Base-by-base conservation (phyloP, 148 eudicot species). In the Talinum fruticosum region DNA sequence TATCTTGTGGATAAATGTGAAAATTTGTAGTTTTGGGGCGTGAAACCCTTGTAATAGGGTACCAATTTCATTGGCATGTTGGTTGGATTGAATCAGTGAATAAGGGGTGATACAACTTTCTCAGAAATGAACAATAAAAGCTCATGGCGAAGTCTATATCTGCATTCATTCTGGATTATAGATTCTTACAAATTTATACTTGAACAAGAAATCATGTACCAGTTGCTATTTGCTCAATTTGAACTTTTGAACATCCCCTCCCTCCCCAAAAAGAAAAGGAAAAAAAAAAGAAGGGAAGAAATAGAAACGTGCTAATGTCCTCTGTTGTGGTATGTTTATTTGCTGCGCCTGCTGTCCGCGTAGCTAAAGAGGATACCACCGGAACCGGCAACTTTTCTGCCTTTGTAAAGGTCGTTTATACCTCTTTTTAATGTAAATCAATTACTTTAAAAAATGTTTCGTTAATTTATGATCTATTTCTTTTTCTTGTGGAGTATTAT, bases 131-230 rank as follows among this genome's bases (percentile, higher is more conserved):
- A 28, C 6, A 75, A 64, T 75, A 75, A 75, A 41, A 61, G 10
- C 45, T 49, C 21, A 21, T 75, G 71, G 68, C 59, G 45, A 59
- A 51, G 59, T 62, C 73, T 78, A 76, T 45, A 33, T 26, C 33
- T 35, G 65, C n/a, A n/a, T n/a, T n/a, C 34, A 34, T 67, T 21
- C 38, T 65, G 12, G 5, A 62, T 45, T 32, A 18, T 37, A 29
- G 70, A 10, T 33, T 16, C 19, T 15, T 12, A 13, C 36, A 33
- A 6, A 33, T 59, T 23, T 13, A 59, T n/a, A 0, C 28, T 0
- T 24, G 64, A 59, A 59, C 28, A 59, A 59, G 64, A 59, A 59
- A 23, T 59, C 29, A 36, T 37, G 24, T 21, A 75, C 53, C 5
- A 16, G 37, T 65, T 44, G 49, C 21, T 26, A 28, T 62, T 62